Base-by-base conservation (phyloP, 495 filamentous ascomycete species). In the Evansstolkia leycettana region DNA sequence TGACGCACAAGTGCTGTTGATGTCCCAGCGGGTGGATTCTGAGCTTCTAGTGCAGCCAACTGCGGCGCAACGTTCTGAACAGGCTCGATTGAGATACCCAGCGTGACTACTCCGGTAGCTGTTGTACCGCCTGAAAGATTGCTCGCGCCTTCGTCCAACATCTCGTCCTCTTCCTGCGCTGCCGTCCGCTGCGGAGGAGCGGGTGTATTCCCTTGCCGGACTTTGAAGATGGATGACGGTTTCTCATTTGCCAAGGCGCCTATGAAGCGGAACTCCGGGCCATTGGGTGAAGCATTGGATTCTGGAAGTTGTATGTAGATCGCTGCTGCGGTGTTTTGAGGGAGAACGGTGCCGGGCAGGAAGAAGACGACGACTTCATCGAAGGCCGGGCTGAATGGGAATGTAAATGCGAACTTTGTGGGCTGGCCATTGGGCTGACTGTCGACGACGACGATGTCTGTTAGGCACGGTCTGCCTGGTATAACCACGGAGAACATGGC, bases 161-260 rank as follows among this genome's bases (percentile, higher is more conserved):
- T 67, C 28, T 48, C 60, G 28, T 63, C 64, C 45, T 57, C 65
- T 19, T 46, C 48, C 35, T 51, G 47, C 17, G 44, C 55, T 38
- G 50, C 58, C 33, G 39, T 41, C 46, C 50, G 55, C 23, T 10
- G 45, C 14, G 37, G 35, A 27, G 31, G 25, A 15, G 41, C 30
- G 26, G 29, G 40, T 10, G 30, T 44, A 26, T 38, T 14, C 2
- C 39, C 39, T 13, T 46, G 48, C 13, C 58, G 58, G 20, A 92
- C 51, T 41, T 75, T 79, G 61, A 95, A 94, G 26, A 98, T 80
- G 8, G 87, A 83, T 33, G 78, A 87, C 40, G 87, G 85, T 50
- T 93, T 93, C 28, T 86, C 85, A 18, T 80, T 75, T 0, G 82
- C 86, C 24, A 98, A 75, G 19, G 81, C 90, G 37, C 90, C 90